phyloP scores from a whole-genome alignment of 2,329 filamentous ascomycete species.

The Cyphellophora europaea region DNA sequence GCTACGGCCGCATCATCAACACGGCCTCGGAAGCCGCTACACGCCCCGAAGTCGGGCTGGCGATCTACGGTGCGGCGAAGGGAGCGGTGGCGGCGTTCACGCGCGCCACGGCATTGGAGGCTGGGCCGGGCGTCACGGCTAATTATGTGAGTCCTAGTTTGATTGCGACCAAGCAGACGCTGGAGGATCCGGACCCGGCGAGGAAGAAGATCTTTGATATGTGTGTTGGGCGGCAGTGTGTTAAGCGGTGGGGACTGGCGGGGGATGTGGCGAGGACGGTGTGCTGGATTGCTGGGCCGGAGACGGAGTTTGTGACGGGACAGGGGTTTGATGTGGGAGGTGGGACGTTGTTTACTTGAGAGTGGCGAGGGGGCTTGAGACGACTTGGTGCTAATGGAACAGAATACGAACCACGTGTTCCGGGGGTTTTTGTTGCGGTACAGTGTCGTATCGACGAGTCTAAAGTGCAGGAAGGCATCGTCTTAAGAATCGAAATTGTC shows the following conservation, averaged over 20 bases:
- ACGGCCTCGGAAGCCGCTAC: slow-evolving; percentile 31
- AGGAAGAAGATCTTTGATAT: too few relatives aligned
- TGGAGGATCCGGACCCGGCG: slow-evolving; percentile 35
- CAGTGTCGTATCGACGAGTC: too few relatives aligned
- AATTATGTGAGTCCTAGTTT: slow-evolving; percentile 43
- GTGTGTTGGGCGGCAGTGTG: slow-evolving; percentile 1
- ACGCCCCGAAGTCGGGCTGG: slow-evolving; percentile 24
- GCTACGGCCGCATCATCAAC: slow-evolving; percentile 31
- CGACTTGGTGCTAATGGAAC: too few relatives aligned
- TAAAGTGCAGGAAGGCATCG: too few relatives aligned
- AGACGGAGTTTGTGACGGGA: slow-evolving; percentile 38
- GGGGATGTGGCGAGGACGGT: slow-evolving; percentile 39
- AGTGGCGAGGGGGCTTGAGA: too few relatives aligned
- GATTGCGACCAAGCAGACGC: slow-evolving; percentile 37
- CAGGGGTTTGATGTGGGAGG: slow-evolving; percentile 32
- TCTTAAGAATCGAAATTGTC: too few relatives aligned
- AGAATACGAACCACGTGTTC: too few relatives aligned
- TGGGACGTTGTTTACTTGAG: too few relatives aligned
- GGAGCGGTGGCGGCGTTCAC: slow-evolving; percentile 32
- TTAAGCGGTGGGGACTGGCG: slow-evolving; percentile 13
- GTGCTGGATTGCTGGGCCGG: slow-evolving; percentile 37
- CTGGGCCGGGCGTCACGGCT: slow-evolving; percentile 30
- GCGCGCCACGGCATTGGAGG: slow-evolving; percentile 28
- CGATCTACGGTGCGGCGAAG: slow-evolving; percentile 31
- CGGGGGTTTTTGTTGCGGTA: too few relatives aligned